A percentile compares a stretch with the other conserved stretches of the same genome.
phyloP scores from a whole-genome alignment of 371 early-diverging fungal species.

The Rhizopus arrhizus region DNA sequence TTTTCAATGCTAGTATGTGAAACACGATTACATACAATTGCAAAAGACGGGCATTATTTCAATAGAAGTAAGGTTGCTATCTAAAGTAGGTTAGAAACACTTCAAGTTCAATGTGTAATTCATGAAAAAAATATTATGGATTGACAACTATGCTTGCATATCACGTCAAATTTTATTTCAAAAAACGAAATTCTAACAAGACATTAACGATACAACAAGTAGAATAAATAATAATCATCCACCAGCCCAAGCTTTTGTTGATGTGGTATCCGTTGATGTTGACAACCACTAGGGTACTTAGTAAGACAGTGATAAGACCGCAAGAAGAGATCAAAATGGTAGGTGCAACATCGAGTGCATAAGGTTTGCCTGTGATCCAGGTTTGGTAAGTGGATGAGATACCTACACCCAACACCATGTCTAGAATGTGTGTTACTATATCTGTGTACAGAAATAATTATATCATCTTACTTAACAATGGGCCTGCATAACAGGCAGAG shows the following conservation, averaged over 20 bases:
- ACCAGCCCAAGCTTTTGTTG: conserved; percentile 52
- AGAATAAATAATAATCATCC: conserved; percentile 57
- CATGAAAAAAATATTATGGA: too few species aligned
- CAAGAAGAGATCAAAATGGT: conserved; percentile 58
- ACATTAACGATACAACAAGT: conserved; percentile 54
- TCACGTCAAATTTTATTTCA: not conserved
- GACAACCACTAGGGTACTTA: conserved; percentile 55
- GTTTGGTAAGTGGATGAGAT: conserved; percentile 64
- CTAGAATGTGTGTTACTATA: conserved; percentile 29
- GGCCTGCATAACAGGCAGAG: conserved; percentile 84
- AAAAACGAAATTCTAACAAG: conserved; percentile 45
- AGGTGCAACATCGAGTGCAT: conserved; percentile 54
- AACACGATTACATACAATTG: too few species aligned
- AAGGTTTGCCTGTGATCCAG: conserved; percentile 42
- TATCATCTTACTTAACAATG: conserved; percentile 66
- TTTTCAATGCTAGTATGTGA: too few species aligned
- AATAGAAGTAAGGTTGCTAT: too few species aligned
- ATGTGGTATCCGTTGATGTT: conserved; percentile 53
- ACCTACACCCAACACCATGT: conserved; percentile 80
- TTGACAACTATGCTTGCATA: not conserved
- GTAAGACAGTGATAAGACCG: conserved; percentile 56
- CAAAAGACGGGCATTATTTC: too few species aligned
- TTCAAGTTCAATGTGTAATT: too few species aligned
- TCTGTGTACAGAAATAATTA: not conserved
- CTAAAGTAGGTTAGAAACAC: too few species aligned